A percentile compares a stretch with the other conserved stretches of the same genome.
Conservation (phyloP, 441 rosid species). For the Iberis amara region DNA sequence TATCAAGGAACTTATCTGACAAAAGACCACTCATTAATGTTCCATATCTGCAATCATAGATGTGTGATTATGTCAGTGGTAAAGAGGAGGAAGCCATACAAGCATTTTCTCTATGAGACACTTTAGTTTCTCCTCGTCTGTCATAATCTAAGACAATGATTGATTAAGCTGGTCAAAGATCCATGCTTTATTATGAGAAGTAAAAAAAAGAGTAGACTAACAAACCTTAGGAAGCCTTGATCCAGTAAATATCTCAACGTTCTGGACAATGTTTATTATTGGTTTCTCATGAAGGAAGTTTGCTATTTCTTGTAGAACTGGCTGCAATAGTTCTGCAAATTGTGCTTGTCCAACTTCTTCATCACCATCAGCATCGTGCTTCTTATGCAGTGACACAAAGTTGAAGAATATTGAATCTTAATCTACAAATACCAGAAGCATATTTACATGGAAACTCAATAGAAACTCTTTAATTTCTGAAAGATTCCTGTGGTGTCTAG, state of each 20-base stretch:
- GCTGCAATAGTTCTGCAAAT: slow-evolving; percentile 70
- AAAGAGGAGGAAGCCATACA: no score
- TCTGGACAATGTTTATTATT: slow-evolving; percentile 40
- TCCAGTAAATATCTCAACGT: slow-evolving; percentile 55
- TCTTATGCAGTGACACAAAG: no score
- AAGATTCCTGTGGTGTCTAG: no score
- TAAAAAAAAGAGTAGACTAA: not conserved
- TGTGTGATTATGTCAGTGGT: no score
- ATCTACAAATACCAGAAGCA: not conserved
- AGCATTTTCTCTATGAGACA: slow-evolving; percentile 33
- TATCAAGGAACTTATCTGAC: slow-evolving; percentile 87
- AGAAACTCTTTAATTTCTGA: not conserved
- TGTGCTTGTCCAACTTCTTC: slow-evolving; percentile 80
- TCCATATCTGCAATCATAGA: slow-evolving; percentile 57
- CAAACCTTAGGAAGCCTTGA: slow-evolving; percentile 56
- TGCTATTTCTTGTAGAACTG: slow-evolving; percentile 61
- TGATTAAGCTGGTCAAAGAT: slow-evolving; percentile 6
- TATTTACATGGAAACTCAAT: no score
- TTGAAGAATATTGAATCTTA: not conserved
- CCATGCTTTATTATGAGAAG: not conserved
- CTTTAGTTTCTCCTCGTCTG: slow-evolving; percentile 41
- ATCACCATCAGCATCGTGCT: slow-evolving; percentile 64
- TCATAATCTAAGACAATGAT: slow-evolving; percentile 46
- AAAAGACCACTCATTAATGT: slow-evolving; percentile 92
- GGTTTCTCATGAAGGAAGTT: slow-evolving; percentile 49